A percentile compares a stretch with the other conserved stretches of the same genome.
Conservation (phyloP, 306 rosid species). For the Trifolium fragiferum region DNA sequence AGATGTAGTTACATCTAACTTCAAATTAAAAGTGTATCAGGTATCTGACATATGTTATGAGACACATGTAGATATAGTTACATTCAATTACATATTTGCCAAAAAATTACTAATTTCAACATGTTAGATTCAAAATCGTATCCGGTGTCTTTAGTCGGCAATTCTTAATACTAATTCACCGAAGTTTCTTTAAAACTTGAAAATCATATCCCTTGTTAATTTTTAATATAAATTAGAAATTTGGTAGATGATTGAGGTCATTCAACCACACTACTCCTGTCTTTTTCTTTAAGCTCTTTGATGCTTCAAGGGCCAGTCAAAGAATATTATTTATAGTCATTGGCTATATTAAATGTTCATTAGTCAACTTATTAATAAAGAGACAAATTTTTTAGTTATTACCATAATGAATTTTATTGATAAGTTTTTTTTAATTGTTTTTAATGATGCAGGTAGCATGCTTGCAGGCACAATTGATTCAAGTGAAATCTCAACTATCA, state of each 20-base stretch:
- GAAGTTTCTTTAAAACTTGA: background rate
- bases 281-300: constrained; percentile 43
- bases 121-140: background rate
- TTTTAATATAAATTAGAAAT: constrained; percentile 29
- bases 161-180: background rate
- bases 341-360: constrained; percentile 26
- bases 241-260: constrained; percentile 40
- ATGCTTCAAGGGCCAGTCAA: constrained; percentile 44
- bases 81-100: background rate
- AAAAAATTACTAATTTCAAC: background rate
- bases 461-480: constrained; percentile 88
- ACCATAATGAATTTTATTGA: background rate
- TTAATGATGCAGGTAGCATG: constrained; percentile 72
- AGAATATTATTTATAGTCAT: constrained; percentile 36
- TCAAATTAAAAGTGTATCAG: background rate
- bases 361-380: constrained; percentile 38
- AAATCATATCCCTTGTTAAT: background rate
- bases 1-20: background rate
- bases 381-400: constrained; percentile 28
- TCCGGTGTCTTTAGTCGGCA: background rate
- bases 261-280: constrained; percentile 43
- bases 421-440: background rate
- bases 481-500: constrained; percentile 77
- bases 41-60: background rate
- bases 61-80: background rate